Evolutionary conservation across 257 asterid species (phyloP), one percentile per base, ranked within the genome.

Genomic region (Gentiana macrophylla): DNA sequence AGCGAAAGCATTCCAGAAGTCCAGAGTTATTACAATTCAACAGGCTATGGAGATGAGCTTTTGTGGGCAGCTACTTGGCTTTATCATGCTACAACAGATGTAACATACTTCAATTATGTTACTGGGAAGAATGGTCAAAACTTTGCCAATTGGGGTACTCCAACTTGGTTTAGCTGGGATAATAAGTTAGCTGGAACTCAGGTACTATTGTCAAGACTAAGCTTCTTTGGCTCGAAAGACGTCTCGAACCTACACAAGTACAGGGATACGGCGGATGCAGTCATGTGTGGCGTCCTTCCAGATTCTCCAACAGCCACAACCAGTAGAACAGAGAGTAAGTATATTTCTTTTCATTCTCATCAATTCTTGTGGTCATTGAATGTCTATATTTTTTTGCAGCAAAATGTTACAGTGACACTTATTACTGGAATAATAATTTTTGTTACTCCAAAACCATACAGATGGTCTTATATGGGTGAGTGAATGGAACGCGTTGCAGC

Each of bases 141-240:
- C 1, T 87, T 71, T 61, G 98, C 67, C 36, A 55, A 85, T 37
- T 91, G 79, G 77, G 95, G 90, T 4, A 78, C 34, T 55, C 94
- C 95, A 11, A 76, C 94, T 0, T 91, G 96, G 96, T 91, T 91
- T 65, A 84, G 95, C 70, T 91, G 98, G 98, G 98, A 91, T 70
- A 80, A 74, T 73, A 91, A 87, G 77, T 75, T 82, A 15, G 82
- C 98, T 36, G 98, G 92, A 57, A 69, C 81, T 60, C 79, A 90
- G 98, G 96, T 91, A 62, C 62, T 91, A 67, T 56, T 91, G 38
- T 84, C 98, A 2, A 75, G 96, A 74, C 64, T 91, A 36, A 78
- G 78, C 71, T 79, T 87, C 57, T 84, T 91, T 37, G 88, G 89
- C 15, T 53, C 81, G 12, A 72, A 84, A 49, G 89, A 69, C 3